Evolutionary conservation across 2,329 filamentous ascomycete genomes (phyloP), one percentile per base, ranked within the genome.

Genomic region (Escovopsis sp.): DNA sequence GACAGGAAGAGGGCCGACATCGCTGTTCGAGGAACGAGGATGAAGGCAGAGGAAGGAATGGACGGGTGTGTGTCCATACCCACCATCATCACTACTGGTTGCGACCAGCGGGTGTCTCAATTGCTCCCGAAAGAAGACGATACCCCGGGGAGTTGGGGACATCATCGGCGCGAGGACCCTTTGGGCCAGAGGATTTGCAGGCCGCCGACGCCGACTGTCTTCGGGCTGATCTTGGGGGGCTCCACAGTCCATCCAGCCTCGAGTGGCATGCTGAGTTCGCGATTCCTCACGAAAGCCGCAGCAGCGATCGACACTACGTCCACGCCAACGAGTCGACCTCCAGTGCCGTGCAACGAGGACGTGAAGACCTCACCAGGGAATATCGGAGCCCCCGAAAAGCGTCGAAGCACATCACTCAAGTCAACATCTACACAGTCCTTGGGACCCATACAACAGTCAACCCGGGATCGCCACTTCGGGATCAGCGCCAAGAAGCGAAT

Each of bases 71-170:
- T 51, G 49, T 75, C 45, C 73, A 77, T 55, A 73, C 68, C 48
- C 74, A 78, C 51, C 72, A 78, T 51, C 73, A 77, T 55, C 73
- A 77, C 60, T 77, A 77, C 62, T 77, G 73, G 73, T 47, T 68
- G 48, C 60, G 62, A 44, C 59, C 65, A 33, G 54, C 45, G 18
- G 42, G 38, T 15, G 46, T 54, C 45, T 43, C 51, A 7, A 43
- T 48, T 38, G 43, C 53, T 12, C 44, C 47, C 23, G 23, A 37
- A 36, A 38, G 33, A 40, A 23, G 10, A 32, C 33, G 18, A 10
- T 10, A 7, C 1, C 28, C 28, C 6, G 26, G 34, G n/a, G 43
- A 23, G 15, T 19, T 30, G 37, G 26, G 30, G 12, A 19, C 23
- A 8, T 36, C 41, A 18, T 38, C 32, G 37, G 37, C 35, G 18